Evolutionary conservation across 73 alveolate species (phyloP).

Genomic region (Paramecium pentaurelia): DNA sequence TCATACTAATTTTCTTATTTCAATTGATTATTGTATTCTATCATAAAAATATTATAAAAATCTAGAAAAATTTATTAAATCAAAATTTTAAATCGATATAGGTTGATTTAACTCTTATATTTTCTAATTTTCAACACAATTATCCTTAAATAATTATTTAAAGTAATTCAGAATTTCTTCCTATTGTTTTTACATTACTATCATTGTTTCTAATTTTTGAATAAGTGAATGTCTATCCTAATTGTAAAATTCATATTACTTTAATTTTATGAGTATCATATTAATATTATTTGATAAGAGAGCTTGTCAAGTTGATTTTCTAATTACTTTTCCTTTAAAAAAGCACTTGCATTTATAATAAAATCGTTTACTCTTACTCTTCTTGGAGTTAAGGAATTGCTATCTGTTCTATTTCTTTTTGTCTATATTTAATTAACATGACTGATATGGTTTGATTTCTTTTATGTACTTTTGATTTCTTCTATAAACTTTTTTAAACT

Average conservation of each 20-base stretch:
- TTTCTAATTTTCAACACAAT: background rate
- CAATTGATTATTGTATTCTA: no score
- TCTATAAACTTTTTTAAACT: background rate
- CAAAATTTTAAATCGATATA: background rate
- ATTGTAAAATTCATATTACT: background rate
- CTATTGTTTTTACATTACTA: background rate
- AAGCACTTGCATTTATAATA: background rate
- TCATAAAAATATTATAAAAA: no score
- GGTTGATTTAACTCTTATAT: background rate
- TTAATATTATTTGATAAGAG: background rate
- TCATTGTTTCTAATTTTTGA: background rate
- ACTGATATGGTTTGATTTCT: background rate
- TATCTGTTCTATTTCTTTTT: background rate
- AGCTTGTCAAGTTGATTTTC: constrained; percentile 11
- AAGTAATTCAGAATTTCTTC: constrained; percentile 31
- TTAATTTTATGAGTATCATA: background rate
- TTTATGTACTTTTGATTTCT: background rate
- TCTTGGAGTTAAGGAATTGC: background rate
- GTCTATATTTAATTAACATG: background rate
- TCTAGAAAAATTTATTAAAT: background rate
- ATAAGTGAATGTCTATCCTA: background rate
- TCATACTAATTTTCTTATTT: no score
- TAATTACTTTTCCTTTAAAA: background rate
- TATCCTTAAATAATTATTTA: background rate
- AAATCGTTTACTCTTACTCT: background rate